Base-by-base conservation (phyloP, 2,329 filamentous ascomycete genomes). In the Microdochium bolleyi region DNA sequence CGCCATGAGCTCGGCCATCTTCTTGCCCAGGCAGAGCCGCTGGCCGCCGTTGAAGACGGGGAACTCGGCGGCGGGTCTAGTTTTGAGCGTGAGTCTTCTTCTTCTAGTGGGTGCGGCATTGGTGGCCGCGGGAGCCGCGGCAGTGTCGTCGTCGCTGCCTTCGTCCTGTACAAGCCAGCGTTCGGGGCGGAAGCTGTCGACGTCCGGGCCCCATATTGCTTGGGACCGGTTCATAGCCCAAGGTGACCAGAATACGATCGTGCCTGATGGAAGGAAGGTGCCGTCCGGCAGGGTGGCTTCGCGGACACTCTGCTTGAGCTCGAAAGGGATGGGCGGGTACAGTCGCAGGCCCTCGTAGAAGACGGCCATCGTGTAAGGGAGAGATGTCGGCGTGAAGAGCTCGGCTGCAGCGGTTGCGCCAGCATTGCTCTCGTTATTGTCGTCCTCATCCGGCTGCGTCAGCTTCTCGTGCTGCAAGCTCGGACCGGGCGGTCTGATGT, bases 11-110 rank as follows among this genome's bases (percentile, higher is more conserved):
- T 85, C 82, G 3, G 83, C 83, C 82, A 85, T 85, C 59, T 75
- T 79, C 70, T 80, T 83, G 2, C 83, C 83, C 34, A 86, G 65
- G 55, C 83, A 86, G 2, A 73, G 73, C 37, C 83, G 70, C n/a
- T 79, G 70, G 0, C 83, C 83, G 19, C 82, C 83, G 58, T 85
- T 84, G 63, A 86, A 86, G 2, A 85, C 82, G 1, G 79, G 82
- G 57, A 78, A 86, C 63, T 84, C 82, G 16, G 73, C 74, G 2
- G 77, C 70, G 51, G 41, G 41, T 22, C 41, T 46, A 5, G 71
- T 72, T 54, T 74, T 77, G 27, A 60, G 65, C 16, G 78, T 61
- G 2, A 77, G 56, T 27, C 67, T 70, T 1, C 68, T 72, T 10
- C 70, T 64, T 2, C 64, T 60, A 16, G 64, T 62, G 22, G 27